Percentiles rank a stretch among this genome's conserved stretches.
These are phyloP conservation scores for Globisporangium irregulare DNA, from an alignment of 352 stramenopile species.

Conservation along the genomic window DNA sequence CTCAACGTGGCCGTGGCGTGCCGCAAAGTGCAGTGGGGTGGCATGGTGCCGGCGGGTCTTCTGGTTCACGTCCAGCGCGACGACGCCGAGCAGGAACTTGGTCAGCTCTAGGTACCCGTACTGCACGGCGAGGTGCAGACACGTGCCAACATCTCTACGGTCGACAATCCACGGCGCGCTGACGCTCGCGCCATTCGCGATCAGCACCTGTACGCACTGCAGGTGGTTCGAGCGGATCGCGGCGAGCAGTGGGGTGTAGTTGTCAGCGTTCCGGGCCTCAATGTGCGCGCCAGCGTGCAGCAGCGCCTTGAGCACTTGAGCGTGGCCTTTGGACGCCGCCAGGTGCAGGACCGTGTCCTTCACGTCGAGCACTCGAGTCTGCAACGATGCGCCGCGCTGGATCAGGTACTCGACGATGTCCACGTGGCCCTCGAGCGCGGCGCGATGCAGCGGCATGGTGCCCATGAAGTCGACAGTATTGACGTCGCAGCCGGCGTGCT, in stretches of 20 bases:
- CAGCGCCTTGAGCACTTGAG: constrained; percentile 23
- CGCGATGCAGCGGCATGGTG: constrained; percentile 19
- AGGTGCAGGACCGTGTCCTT: constrained; percentile 41
- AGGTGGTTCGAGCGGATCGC: constrained; percentile 32
- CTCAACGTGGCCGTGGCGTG: constrained; percentile 19
- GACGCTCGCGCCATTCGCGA: constrained; percentile 26
- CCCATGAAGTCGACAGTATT: constrained; percentile 15
- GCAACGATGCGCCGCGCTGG: constrained; percentile 20
- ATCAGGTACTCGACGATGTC: constrained; percentile 30
- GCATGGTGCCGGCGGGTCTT: not conserved
- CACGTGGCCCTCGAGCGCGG: constrained; percentile 21
- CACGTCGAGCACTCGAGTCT: constrained; percentile 13
- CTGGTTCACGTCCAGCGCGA: constrained; percentile 22
- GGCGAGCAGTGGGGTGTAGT: constrained; percentile 31
- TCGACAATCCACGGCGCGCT: constrained; percentile 14
- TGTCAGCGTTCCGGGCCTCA: constrained; percentile 25
- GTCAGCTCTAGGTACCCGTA: constrained; percentile 23
- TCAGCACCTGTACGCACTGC: constrained; percentile 29
- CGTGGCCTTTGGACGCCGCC: constrained; percentile 29
- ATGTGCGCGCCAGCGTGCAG: constrained; percentile 31
- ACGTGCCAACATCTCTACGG: constrained; percentile 19
- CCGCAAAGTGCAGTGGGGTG: constrained; percentile 24
- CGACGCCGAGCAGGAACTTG: constrained; percentile 24
- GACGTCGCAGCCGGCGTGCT: constrained; percentile 18
- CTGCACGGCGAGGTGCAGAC: constrained; percentile 33